These are phyloP conservation scores for Silene noctiflora DNA, from an alignment of 179 eudicot genomes.

Conservation along the genomic window DNA sequence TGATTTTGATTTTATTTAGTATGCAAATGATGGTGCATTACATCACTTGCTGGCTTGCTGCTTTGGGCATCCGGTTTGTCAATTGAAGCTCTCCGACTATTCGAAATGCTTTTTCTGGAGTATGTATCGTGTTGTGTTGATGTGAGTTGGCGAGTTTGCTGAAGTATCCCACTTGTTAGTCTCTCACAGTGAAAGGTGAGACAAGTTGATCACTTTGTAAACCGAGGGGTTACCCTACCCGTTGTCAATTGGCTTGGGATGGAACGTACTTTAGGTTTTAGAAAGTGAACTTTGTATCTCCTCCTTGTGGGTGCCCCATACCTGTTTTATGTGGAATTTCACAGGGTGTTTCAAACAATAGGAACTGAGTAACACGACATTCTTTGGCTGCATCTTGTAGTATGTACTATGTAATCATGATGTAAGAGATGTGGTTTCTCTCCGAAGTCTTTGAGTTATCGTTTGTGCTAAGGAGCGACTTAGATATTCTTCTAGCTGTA, in stretches of 20 bases:
- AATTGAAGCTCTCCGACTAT: not conserved
- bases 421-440: slow-evolving; percentile 1
- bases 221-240: not conserved
- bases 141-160: not conserved
- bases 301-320: not conserved
- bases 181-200: not conserved
- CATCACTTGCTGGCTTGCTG: not conserved
- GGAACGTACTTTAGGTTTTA: not conserved
- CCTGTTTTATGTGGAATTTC: not conserved
- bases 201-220: not conserved
- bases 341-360: not conserved
- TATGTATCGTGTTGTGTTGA: not conserved
- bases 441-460: slow-evolving; percentile 8
- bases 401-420: slow-evolving; percentile 1
- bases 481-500: not conserved
- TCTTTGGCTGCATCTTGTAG: slow-evolving; percentile 1
- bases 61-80: not conserved
- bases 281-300: not conserved
- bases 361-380: slow-evolving; percentile 2
- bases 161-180: not conserved
- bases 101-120: not conserved
- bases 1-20: too few relatives aligned
- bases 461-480: slow-evolving; percentile 6
- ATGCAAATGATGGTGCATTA: not conserved
- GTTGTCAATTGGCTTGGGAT: not conserved